Evolutionary conservation across 2,329 filamentous ascomycete genomes (phyloP).

Genomic region (Cercospora sesami): DNA sequence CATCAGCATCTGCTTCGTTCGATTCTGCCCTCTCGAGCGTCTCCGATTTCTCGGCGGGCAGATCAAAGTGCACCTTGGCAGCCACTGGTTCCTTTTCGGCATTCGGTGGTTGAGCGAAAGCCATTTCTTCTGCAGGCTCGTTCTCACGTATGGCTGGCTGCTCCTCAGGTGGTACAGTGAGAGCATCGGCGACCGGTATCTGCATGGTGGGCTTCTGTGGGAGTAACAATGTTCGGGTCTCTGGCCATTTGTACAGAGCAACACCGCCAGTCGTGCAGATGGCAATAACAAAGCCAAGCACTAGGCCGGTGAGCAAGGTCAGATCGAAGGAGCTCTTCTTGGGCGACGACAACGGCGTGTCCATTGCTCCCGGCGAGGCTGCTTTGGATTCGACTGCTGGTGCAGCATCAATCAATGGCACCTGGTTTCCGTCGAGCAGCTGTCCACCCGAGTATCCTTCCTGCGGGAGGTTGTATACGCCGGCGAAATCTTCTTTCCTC

Average conservation of each 20-base stretch:
- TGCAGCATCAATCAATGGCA: conserved; percentile 28
- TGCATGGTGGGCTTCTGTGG: conserved; percentile 7
- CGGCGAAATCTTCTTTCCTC: conserved; percentile 30
- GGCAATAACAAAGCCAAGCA: conserved; percentile 5
- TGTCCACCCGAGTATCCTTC: conserved; percentile 12
- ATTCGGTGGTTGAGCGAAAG: conserved; percentile 32
- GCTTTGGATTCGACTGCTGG: conserved; percentile 7
- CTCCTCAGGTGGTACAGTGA: background rate
- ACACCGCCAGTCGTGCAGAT: conserved; percentile 5
- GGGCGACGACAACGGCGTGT: conserved; percentile 2
- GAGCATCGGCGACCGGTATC: conserved; percentile 2
- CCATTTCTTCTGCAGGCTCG: conserved; percentile 40
- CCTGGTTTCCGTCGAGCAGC: conserved; percentile 17
- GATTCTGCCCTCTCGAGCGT: conserved; percentile 23
- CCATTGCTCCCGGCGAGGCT: conserved; percentile 2
- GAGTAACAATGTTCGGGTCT: background rate
- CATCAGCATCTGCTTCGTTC: conserved; percentile 9
- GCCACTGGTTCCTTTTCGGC: conserved; percentile 17
- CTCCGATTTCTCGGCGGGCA: conserved; percentile 12
- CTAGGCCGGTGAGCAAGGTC: conserved; percentile 4
- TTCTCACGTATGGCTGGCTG: conserved; percentile 31
- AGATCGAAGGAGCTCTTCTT: conserved; percentile 10
- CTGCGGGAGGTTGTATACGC: conserved; percentile 35
- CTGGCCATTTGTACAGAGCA: conserved; percentile 14
- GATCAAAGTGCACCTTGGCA: conserved; percentile 24